Conservation (phyloP, 2,329 filamentous ascomycete species). For the Alternaria incomplexa region DNA sequence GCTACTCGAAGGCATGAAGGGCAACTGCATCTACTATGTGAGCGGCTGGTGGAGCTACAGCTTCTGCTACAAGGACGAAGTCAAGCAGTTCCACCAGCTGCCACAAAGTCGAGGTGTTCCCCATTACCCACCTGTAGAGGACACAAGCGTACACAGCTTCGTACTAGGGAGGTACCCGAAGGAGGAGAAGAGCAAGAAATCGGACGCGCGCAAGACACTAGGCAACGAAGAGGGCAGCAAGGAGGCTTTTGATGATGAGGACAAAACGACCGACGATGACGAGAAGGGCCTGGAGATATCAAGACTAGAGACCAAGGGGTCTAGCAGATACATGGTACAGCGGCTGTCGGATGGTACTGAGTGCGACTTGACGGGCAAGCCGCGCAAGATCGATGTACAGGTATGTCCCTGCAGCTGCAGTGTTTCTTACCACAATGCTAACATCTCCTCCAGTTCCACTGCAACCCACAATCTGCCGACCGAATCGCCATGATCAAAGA, state of each 20-base stretch:
- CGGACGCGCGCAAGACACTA: slow-evolving; percentile 36
- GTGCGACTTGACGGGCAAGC: slow-evolving; percentile 83
- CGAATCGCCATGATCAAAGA: slow-evolving; percentile 94
- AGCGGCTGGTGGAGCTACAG: slow-evolving; percentile 96
- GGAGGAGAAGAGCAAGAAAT: slow-evolving; percentile 26
- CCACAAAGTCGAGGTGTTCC: slow-evolving; percentile 71
- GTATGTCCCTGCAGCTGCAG: no score
- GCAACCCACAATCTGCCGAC: slow-evolving; percentile 76
- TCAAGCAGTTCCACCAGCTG: slow-evolving; percentile 89
- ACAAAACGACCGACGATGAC: slow-evolving; percentile 29
- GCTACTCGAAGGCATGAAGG: slow-evolving; percentile 77
- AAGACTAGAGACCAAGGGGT: slow-evolving; percentile 79
- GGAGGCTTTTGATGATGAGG: slow-evolving; percentile 37
- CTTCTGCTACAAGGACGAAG: slow-evolving; percentile 87
- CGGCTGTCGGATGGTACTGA: slow-evolving; percentile 77
- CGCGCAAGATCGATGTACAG: slow-evolving; percentile 84
- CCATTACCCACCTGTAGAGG: slow-evolving; percentile 74
- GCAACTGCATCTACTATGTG: slow-evolving; percentile 80
- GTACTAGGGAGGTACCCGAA: slow-evolving; percentile 69
- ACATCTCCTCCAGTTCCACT: slow-evolving; percentile 64
- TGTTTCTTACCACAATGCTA: no score
- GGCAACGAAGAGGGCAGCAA: slow-evolving; percentile 40
- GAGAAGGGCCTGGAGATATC: slow-evolving; percentile 52
- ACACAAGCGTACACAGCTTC: slow-evolving; percentile 77
- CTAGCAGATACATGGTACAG: slow-evolving; percentile 86